These are phyloP conservation scores for Ricinus communis DNA, from an alignment of 345 rosid genomes.

Conservation along the genomic window DNA sequence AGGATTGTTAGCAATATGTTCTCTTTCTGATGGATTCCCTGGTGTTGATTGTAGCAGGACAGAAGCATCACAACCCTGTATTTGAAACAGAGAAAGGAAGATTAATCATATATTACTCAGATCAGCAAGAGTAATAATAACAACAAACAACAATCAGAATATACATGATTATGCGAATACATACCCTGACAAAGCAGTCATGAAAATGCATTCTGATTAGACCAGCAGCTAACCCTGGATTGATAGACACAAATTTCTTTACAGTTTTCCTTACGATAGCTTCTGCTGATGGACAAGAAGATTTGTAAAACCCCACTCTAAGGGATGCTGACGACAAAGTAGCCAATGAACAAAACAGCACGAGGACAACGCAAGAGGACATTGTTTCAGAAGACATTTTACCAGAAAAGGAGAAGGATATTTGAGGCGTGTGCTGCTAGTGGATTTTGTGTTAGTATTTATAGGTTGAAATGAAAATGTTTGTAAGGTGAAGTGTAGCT, in stretches of 20 bases:
- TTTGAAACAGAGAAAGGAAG: neutral
- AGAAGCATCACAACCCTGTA: conserved; percentile 52
- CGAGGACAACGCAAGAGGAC: neutral
- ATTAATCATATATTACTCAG: too few species aligned
- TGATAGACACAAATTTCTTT: neutral
- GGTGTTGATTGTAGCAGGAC: conserved; percentile 36
- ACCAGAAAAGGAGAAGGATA: too few species aligned
- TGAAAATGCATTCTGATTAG: neutral
- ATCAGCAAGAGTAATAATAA: too few species aligned
- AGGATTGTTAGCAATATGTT: conserved; percentile 38
- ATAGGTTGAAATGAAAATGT: too few species aligned
- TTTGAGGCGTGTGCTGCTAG: too few species aligned
- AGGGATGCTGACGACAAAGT: neutral
- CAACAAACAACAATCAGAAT: too few species aligned
- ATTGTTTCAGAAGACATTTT: neutral
- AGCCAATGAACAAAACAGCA: neutral
- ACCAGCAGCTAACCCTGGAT: neutral
- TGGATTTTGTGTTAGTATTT: too few species aligned
- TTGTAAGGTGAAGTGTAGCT: too few species aligned
- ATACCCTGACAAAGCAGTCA: conserved; percentile 37
- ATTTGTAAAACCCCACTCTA: conserved; percentile 27
- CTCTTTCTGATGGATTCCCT: conserved; percentile 34
- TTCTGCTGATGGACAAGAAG: conserved; percentile 10
- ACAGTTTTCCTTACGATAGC: neutral
- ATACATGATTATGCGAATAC: neutral